A percentile compares a stretch with the other conserved stretches of the same genome.
Evolutionary conservation across 768 basidiomycete species (phyloP).

Genomic region (Lentinula aciculospora): DNA sequence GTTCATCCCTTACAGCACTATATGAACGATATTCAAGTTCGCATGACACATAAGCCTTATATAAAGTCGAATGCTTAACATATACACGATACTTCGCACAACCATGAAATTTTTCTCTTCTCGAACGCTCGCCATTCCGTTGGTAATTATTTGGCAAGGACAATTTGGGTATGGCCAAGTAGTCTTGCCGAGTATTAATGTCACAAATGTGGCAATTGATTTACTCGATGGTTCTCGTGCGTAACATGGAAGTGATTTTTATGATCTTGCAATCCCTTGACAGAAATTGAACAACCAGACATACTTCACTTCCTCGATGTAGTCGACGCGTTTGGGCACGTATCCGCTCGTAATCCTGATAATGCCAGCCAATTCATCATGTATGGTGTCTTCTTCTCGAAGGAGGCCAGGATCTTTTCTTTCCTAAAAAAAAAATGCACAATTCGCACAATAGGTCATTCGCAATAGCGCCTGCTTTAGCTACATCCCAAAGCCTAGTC

Average conservation of each 20-base stretch:
- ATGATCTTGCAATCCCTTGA: background rate
- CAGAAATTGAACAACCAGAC: background rate
- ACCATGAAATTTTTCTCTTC: background rate
- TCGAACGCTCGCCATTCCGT: background rate
- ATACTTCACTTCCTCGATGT: slow-evolving; percentile 17
- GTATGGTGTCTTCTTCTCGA: slow-evolving; percentile 2
- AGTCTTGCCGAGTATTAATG: background rate
- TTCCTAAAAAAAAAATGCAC: too few relatives aligned
- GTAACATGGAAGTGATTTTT: background rate
- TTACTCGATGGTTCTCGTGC: slow-evolving; percentile 13
- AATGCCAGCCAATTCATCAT: slow-evolving; percentile 17
- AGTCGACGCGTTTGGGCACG: slow-evolving; percentile 18
- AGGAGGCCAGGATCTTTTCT: too few relatives aligned
- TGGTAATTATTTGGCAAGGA: background rate
- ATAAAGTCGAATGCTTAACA: background rate
- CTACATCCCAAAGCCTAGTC: slow-evolving; percentile 16
- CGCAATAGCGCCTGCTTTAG: slow-evolving; percentile 16
- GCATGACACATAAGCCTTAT: background rate
- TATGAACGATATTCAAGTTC: background rate
- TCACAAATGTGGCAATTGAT: slow-evolving; percentile 12
- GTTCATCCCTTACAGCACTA: background rate
- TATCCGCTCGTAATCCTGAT: slow-evolving; percentile 15
- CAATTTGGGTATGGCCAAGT: background rate
- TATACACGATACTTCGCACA: background rate
- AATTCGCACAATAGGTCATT: slow-evolving; percentile 11